Conservation (phyloP, 495 filamentous ascomycete species). For the Penicillium samsonianum region DNA sequence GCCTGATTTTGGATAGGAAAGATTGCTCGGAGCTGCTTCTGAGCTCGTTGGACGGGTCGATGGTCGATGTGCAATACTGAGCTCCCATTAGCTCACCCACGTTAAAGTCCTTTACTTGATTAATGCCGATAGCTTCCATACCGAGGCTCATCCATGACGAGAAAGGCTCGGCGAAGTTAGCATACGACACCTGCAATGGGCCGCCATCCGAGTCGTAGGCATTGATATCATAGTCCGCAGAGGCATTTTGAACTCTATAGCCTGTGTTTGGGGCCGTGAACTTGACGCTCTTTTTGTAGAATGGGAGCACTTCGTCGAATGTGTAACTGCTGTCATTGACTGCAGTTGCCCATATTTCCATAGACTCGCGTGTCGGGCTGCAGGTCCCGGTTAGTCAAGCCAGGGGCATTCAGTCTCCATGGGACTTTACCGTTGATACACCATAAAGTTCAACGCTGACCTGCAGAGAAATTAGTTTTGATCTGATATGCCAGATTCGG, state of each 20-base stretch:
- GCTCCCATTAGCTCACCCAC: constrained; percentile 42
- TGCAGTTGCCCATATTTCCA: constrained; percentile 56
- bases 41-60: constrained; percentile 33
- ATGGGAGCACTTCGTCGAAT: constrained; percentile 54
- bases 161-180: constrained; percentile 50
- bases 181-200: constrained; percentile 54
- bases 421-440: constrained; percentile 35
- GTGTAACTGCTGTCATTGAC: constrained; percentile 58
- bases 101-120: constrained; percentile 38
- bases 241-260: constrained; percentile 41
- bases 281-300: constrained; percentile 52
- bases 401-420: not conserved
- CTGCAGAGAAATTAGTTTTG: constrained; percentile 3
- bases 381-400: not conserved
- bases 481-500: not conserved
- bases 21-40: constrained; percentile 42
- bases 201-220: constrained; percentile 34
- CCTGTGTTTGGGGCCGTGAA: constrained; percentile 54
- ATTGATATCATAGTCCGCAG: constrained; percentile 41
- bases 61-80: constrained; percentile 43
- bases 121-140: constrained; percentile 44
- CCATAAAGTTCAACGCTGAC: constrained; percentile 54
- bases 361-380: constrained; percentile 43
- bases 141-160: constrained; percentile 40
- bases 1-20: constrained; percentile 28